Conservation (phyloP, 257 asterid species). For the Solanum pennellii region DNA sequence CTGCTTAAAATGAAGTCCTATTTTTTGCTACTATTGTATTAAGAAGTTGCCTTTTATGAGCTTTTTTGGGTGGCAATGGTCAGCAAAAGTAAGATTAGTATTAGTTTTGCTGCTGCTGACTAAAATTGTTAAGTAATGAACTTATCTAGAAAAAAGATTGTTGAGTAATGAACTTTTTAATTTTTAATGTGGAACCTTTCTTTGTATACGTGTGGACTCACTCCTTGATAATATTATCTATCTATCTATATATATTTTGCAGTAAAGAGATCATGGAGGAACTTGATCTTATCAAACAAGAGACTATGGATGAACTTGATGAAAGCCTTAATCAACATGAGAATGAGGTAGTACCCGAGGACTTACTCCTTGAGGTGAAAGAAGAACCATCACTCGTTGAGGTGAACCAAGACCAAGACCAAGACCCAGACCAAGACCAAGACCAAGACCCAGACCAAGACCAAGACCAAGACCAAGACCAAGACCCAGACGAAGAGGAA, state of each 20-base stretch:
- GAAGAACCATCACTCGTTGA: not conserved
- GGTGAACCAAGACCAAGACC: constrained; percentile 5
- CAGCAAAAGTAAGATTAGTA: not conserved
- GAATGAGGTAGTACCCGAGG: constrained; percentile 7
- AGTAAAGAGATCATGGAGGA: constrained; percentile 4
- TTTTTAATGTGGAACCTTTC: not conserved
- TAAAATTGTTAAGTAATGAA: not conserved
- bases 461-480: no score
- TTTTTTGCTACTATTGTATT: not conserved
- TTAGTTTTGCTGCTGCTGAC: not conserved
- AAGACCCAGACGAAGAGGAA: no score
- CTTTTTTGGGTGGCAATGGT: not conserved
- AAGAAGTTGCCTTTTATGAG: not conserved
- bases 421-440: no score
- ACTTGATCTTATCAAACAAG: constrained; percentile 1
- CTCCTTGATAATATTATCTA: not conserved
- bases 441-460: no score
- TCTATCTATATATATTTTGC: not conserved
- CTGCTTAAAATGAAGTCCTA: not conserved
- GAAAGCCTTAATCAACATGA: constrained; percentile 19
- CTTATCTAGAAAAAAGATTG: not conserved
- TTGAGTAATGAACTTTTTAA: not conserved
- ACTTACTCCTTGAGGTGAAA: not conserved
- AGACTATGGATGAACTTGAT: constrained; percentile 47
- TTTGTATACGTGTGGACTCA: not conserved